Percentiles rank a stretch among this genome's conserved stretches.
Evolutionary conservation across 306 rosid species (phyloP).

Genomic region (Hippophae tibetana): DNA sequence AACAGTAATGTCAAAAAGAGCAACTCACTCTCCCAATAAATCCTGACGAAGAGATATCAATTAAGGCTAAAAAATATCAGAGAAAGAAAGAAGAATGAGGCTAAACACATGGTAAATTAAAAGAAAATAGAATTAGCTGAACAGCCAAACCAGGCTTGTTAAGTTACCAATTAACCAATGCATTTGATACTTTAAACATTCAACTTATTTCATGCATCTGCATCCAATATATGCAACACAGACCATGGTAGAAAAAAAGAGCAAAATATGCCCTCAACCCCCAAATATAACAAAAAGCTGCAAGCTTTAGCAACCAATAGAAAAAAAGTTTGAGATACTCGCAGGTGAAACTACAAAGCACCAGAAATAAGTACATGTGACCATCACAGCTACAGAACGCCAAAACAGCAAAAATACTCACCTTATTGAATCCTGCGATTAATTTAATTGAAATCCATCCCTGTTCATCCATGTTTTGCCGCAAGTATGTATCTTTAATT

Average conservation of each 20-base stretch:
- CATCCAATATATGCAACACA: too few relatives aligned
- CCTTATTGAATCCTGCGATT: slow-evolving; percentile 72
- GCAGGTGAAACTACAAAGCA: background rate
- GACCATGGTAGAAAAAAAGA: too few relatives aligned
- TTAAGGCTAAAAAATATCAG: background rate
- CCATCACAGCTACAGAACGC: slow-evolving; percentile 10
- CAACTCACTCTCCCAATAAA: background rate
- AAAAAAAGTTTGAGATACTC: background rate
- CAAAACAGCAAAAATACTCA: slow-evolving; percentile 29
- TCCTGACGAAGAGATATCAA: background rate
- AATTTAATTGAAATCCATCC: slow-evolving; percentile 76
- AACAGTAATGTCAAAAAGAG: background rate
- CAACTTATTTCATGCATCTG: too few relatives aligned
- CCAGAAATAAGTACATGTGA: background rate
- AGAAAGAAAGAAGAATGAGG: too few relatives aligned
- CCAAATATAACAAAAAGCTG: too few relatives aligned
- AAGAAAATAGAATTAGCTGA: too few relatives aligned
- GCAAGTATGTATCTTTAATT: slow-evolving; percentile 63
- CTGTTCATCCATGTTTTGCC: slow-evolving; percentile 76
- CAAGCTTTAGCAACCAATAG: too few relatives aligned
- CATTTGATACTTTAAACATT: too few relatives aligned
- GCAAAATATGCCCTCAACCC: too few relatives aligned
- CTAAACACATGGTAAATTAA: too few relatives aligned
- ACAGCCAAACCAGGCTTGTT: too few relatives aligned
- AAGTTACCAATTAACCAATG: too few relatives aligned